phyloP scores from a whole-genome alignment of 768 basidiomycete genomes.

The Mycena capillaripes region DNA sequence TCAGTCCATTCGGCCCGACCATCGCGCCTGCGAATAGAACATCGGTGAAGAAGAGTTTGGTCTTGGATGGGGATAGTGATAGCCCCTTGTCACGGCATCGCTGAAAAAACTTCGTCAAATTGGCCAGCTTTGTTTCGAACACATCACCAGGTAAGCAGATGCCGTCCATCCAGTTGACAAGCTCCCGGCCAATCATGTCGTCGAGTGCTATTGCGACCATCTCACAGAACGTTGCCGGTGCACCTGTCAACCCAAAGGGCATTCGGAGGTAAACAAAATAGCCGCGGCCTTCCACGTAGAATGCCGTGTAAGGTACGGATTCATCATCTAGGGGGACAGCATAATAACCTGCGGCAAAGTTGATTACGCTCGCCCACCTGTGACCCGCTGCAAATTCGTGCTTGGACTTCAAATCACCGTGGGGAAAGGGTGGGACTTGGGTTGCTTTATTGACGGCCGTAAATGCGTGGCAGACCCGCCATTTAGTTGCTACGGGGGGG shows the following conservation, averaged over 20 bases:
- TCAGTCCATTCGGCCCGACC: constrained; percentile 49
- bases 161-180: constrained; percentile 57
- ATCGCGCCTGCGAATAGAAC: constrained; percentile 51
- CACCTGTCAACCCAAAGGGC: constrained; percentile 57
- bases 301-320: constrained; percentile 46
- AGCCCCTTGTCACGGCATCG: constrained; percentile 44
- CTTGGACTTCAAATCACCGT: no score
- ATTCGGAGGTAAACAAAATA: constrained; percentile 51
- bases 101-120: constrained; percentile 43
- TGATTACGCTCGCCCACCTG: constrained; percentile 45
- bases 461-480: no score
- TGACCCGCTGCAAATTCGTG: no score
- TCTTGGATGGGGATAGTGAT: constrained; percentile 53
- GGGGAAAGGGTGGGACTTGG: no score
- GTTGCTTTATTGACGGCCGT: no score
- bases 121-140: constrained; percentile 44
- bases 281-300: constrained; percentile 54
- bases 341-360: constrained; percentile 55
- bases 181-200: constrained; percentile 39
- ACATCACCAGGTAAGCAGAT: constrained; percentile 47
- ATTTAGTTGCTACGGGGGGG: no score
- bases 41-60: constrained; percentile 51
- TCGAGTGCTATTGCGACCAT: constrained; percentile 43
- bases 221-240: constrained; percentile 51
- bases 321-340: constrained; percentile 37